A percentile compares a stretch with the other conserved stretches of the same genome.
Conservation (phyloP, 2,329 filamentous ascomycete genomes). For the Ophiostoma triangulosporum region DNA sequence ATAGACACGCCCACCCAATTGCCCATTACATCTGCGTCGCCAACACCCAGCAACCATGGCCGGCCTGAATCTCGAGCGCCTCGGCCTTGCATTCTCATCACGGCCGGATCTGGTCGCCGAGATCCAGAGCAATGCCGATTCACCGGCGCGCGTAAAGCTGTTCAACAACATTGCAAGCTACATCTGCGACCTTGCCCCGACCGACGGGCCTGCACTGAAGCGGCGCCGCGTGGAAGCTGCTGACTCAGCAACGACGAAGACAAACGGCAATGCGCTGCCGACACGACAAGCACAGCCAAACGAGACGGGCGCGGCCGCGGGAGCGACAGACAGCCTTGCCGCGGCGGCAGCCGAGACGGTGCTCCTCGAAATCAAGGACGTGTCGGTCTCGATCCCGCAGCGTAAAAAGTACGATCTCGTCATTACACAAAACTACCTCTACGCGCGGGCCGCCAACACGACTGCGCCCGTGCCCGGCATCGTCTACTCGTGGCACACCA, state of each 20-base stretch:
- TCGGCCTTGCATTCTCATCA: constrained; percentile 36
- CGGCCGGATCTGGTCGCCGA: constrained; percentile 42
- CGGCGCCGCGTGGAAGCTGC: constrained; percentile 35
- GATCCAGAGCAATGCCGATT: constrained; percentile 41
- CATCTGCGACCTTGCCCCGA: constrained; percentile 30
- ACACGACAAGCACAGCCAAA: constrained; percentile 3
- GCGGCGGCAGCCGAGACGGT: constrained; percentile 31
- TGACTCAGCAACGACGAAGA: neutral
- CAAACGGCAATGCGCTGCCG: constrained; percentile 11
- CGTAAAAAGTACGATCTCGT: constrained; percentile 55
- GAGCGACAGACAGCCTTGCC: constrained; percentile 11
- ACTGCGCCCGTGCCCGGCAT: constrained; percentile 38
- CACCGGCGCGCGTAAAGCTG: constrained; percentile 33
- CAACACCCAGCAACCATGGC: neutral
- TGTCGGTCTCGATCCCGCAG: constrained; percentile 53
- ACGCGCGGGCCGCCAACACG: constrained; percentile 39
- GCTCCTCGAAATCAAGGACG: constrained; percentile 48
- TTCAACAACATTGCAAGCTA: constrained; percentile 44
- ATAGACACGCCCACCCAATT: neutral
- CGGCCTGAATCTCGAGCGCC: neutral
- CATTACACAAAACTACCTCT: constrained; percentile 45
- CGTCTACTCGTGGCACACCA: constrained; percentile 46
- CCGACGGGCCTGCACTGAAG: constrained; percentile 30
- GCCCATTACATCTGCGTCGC: neutral
- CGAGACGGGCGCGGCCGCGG: neutral